A percentile compares a stretch with the other conserved stretches of the same genome.
Conservation (phyloP, 2,329 filamentous ascomycete genomes). For the Dactylonectria estremocensis region DNA sequence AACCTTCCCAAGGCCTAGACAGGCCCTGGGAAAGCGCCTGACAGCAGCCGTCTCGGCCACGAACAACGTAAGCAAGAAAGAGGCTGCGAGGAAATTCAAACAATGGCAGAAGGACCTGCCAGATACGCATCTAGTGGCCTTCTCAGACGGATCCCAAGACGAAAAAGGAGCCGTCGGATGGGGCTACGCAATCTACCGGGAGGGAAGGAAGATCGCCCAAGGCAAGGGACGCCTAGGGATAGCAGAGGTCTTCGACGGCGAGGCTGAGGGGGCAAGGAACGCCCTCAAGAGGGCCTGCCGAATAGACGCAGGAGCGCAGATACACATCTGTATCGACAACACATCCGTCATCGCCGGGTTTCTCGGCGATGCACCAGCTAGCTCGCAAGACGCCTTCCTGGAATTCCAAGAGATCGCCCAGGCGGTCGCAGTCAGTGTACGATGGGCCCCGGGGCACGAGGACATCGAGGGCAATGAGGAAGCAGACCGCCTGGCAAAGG, state of each 20-base stretch:
- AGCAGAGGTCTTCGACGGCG: not conserved
- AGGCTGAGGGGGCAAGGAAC: slow-evolving; percentile 1
- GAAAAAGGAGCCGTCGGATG: not conserved
- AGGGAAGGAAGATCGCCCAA: not conserved
- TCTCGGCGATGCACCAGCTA: slow-evolving; percentile 1
- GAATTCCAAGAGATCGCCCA: slow-evolving; percentile 13
- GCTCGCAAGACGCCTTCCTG: slow-evolving; percentile 14
- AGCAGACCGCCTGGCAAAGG: slow-evolving; percentile 14
- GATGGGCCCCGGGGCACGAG: slow-evolving; percentile 8
- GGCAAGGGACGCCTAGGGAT: not conserved
- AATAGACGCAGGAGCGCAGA: not conserved
- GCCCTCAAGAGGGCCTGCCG: not conserved
- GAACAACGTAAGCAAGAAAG: not conserved
- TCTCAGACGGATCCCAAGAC: not conserved
- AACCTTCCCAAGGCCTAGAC: not conserved
- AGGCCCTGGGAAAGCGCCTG: not conserved
- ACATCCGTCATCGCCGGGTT: slow-evolving; percentile 5
- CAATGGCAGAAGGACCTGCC: not conserved
- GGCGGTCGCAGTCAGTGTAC: slow-evolving; percentile 5
- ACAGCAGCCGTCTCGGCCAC: not conserved
- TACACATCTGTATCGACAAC: slow-evolving; percentile 16
- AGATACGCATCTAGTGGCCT: not conserved
- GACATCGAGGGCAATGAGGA: slow-evolving; percentile 14
- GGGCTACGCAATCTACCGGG: not conserved
- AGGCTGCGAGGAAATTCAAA: not conserved